These are phyloP conservation scores for Pseudogymnoascus sp. DNA, from an alignment of 2,329 filamentous ascomycete genomes.

Conservation along the genomic window DNA sequence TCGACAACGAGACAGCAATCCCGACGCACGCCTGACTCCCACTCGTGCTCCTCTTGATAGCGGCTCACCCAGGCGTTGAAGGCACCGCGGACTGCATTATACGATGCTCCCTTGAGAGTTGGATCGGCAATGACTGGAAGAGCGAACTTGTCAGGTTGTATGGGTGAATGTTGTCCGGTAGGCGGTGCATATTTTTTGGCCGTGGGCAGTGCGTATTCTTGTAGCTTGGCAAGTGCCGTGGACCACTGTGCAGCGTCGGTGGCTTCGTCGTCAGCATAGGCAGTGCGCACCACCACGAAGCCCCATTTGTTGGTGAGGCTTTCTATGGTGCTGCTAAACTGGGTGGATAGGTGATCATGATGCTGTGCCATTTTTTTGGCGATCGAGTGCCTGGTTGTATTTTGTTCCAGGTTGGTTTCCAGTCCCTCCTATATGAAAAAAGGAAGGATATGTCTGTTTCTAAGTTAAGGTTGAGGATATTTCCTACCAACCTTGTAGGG, in stretches of 20 bases:
- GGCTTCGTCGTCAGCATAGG: not conserved
- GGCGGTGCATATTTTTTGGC: not conserved
- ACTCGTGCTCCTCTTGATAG: not conserved
- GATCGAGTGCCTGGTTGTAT: not conserved
- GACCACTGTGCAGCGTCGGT: not conserved
- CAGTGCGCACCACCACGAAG: not conserved
- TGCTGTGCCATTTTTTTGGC: not conserved
- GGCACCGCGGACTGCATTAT: not conserved
- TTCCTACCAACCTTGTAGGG: not conserved
- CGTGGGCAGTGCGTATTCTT: not conserved
- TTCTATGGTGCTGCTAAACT: not conserved
- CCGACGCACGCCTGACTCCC: not conserved
- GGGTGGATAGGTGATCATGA: not conserved
- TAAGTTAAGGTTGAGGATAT: not conserved
- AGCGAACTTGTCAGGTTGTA: not conserved
- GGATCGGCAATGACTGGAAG: not conserved
- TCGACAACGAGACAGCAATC: not conserved
- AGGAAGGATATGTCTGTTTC: not conserved
- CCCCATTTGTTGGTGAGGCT: not conserved
- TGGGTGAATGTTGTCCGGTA: not conserved
- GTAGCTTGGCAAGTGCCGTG: not conserved
- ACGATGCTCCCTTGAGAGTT: not conserved
- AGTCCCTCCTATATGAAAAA: not conserved
- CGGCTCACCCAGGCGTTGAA: not conserved
- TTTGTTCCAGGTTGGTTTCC: not conserved